These are phyloP conservation scores for Phlebiopsis flavidoalba DNA, from an alignment of 768 basidiomycete genomes.

Conservation along the genomic window DNA sequence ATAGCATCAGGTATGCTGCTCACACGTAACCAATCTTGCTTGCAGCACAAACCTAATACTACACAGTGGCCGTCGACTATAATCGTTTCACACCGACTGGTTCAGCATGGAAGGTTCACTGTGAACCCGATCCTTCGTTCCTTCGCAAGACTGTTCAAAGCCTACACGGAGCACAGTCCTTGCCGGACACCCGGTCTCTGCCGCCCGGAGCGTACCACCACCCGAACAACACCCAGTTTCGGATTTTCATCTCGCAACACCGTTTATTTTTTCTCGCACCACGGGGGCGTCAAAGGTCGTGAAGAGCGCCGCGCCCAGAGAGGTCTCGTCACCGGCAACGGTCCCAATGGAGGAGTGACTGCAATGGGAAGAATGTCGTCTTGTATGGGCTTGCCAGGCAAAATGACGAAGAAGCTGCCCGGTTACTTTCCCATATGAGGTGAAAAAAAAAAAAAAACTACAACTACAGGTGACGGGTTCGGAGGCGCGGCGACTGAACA, in stretches of 20 bases:
- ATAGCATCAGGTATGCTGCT: slow-evolving; percentile 18
- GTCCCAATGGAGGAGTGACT: slow-evolving; percentile 46
- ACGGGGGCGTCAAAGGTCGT: slow-evolving; percentile 38
- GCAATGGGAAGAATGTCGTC: slow-evolving; percentile 51
- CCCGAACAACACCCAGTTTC: no score
- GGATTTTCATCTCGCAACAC: no score
- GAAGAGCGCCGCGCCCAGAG: slow-evolving; percentile 30
- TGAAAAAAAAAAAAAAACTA: no score
- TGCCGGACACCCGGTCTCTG: slow-evolving; percentile 37
- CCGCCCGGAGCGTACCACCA: slow-evolving; percentile 25
- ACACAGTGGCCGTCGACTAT: slow-evolving; percentile 57
- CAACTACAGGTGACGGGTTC: no score
- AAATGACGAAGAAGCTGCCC: slow-evolving; percentile 30
- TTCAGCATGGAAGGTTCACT: slow-evolving; percentile 51
- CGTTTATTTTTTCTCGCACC: slow-evolving; percentile 13
- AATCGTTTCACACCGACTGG: slow-evolving; percentile 55
- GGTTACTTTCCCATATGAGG: slow-evolving; percentile 38
- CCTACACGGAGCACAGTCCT: slow-evolving; percentile 42
- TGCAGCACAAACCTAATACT: neutral
- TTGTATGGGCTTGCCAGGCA: slow-evolving; percentile 60
- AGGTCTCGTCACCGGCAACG: slow-evolving; percentile 34
- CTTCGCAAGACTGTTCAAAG: slow-evolving; percentile 34
- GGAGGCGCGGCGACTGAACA: slow-evolving; percentile 29
- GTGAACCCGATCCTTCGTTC: slow-evolving; percentile 43
- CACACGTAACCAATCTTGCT: neutral